Base-by-base conservation (phyloP, 768 basidiomycete genomes). In the Boletus fagicola region DNA sequence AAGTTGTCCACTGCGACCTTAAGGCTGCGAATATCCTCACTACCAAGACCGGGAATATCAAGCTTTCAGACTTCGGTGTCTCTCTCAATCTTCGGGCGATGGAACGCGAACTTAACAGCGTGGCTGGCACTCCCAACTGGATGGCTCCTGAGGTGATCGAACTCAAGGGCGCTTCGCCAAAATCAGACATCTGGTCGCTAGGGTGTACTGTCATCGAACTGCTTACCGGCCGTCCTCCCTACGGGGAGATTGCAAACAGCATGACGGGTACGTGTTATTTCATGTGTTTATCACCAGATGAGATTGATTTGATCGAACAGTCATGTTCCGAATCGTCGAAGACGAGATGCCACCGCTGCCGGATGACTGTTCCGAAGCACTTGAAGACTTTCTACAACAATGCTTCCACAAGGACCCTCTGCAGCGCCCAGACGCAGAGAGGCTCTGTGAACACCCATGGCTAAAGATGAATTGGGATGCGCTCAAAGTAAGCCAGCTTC, bases 71-170 rank as follows among this genome's bases (percentile, higher is more conserved):
- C 72, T 98, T 99, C 72, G 96, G 96, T 46, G 96, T 98, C 15
- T 98, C 95, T 24, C 86, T 98, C 59, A 97, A 96, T 72, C 81
- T 98, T 65, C 86, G 92, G 47, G 94, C 94, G 0, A 86, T 98
- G 82, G 89, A 88, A 65, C 80, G 84, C 26, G 89, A 92, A 67
- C 87, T 84, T 63, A 87, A 90, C 69, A 90, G 90, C 64, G 89
- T 93, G 28, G 88, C 90, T 9, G 96, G 96, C 11, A 99, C 96
- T 11, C 96, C 96, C 15, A 96, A 98, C 67, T 99, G 96, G 96
- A 98, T 99, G 94, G 95, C 95, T 12, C 96, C 96, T 3, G 96
- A 99, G 73, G 92, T 98, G 50, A 98, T 99, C 60, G 88, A 94
- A 69, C 82, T 98, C 54, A 90, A 94, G 70, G 95, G 95, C 4